Evolutionary conservation across 2,329 filamentous ascomycete genomes (phyloP).

Genomic region (Colletotrichum higginsianum): DNA sequence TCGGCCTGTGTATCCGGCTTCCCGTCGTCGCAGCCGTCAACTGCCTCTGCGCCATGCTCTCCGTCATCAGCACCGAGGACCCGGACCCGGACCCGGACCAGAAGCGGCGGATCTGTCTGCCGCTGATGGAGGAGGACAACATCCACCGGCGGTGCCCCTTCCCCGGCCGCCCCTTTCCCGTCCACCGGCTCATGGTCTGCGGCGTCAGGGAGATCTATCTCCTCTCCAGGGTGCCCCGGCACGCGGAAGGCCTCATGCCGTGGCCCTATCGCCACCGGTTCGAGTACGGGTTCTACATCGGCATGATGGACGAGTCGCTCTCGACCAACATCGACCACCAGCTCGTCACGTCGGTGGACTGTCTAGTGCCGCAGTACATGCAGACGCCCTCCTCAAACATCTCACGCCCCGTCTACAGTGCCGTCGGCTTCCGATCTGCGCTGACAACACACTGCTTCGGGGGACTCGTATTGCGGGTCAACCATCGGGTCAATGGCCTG

Average conservation of each 20-base stretch:
- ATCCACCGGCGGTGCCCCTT: conserved; percentile 31
- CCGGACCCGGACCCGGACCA: conserved; percentile 29
- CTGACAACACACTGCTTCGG: conserved; percentile 8
- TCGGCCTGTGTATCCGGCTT: conserved; percentile 28
- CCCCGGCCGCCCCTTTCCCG: conserved; percentile 18
- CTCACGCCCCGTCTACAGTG: conserved; percentile 31
- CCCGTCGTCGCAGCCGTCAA: conserved; percentile 30
- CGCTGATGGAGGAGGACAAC: conserved; percentile 25
- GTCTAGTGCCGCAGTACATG: conserved; percentile 33
- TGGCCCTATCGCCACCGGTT: conserved; percentile 30
- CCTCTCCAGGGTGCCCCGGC: conserved; percentile 17
- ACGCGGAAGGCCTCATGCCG: conserved; percentile 16
- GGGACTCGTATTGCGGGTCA: conserved; percentile 23
- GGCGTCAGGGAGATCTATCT: conserved; percentile 28
- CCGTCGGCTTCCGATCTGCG: conserved; percentile 27
- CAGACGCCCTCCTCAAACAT: conserved; percentile 31
- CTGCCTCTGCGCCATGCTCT: conserved; percentile 33
- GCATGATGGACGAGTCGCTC: conserved; percentile 23
- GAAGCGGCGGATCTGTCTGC: conserved; percentile 31
- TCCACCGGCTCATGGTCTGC: conserved; percentile 23
- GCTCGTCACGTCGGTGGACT: conserved; percentile 25
- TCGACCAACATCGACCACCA: conserved; percentile 19
- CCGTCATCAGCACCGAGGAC: conserved; percentile 31
- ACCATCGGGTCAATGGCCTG: neutral
- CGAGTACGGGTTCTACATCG: conserved; percentile 28